Evolutionary conservation across 768 basidiomycete genomes (phyloP).

Genomic region (Hygrophoropsis aurantiaca): DNA sequence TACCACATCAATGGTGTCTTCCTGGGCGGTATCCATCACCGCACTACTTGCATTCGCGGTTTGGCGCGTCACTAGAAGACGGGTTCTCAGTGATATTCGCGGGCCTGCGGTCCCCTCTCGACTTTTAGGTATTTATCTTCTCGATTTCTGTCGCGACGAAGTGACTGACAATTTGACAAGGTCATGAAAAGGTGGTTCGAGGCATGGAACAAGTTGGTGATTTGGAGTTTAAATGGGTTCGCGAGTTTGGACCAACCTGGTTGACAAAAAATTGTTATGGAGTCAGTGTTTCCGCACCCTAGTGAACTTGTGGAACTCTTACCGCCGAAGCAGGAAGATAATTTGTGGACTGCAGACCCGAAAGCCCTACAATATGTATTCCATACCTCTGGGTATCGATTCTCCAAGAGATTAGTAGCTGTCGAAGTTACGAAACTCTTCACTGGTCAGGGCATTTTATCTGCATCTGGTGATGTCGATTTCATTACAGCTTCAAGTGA

Average conservation of each 20-base stretch:
- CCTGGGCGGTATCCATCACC: not conserved
- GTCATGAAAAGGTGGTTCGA: constrained; percentile 19
- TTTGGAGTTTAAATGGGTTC: constrained; percentile 25
- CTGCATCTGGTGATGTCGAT: constrained; percentile 13
- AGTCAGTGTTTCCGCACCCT: constrained; percentile 1
- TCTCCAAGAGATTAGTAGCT: constrained; percentile 16
- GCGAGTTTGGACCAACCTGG: constrained; percentile 25
- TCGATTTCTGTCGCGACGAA: not conserved
- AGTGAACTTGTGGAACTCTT: not conserved
- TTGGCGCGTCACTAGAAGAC: constrained; percentile 5
- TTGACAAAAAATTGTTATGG: constrained; percentile 11
- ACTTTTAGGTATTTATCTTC: not conserved
- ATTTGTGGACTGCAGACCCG: constrained; percentile 24
- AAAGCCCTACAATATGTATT: constrained; percentile 28
- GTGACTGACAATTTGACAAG: constrained; percentile 9
- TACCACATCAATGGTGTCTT: too few relatives aligned
- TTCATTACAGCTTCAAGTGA: not conserved
- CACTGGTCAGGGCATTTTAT: constrained; percentile 20
- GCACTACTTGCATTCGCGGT: not conserved
- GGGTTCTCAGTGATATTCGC: constrained; percentile 5
- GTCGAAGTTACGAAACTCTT: constrained; percentile 13
- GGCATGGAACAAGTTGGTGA: constrained; percentile 28
- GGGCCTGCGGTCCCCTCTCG: constrained; percentile 7
- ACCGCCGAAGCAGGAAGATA: constrained; percentile 22
- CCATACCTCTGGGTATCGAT: constrained; percentile 26